A percentile compares a stretch with the other conserved stretches of the same genome.
Evolutionary conservation across 2,329 filamentous ascomycete genomes (phyloP).

Genomic region (Sarocladium brachiariae): DNA sequence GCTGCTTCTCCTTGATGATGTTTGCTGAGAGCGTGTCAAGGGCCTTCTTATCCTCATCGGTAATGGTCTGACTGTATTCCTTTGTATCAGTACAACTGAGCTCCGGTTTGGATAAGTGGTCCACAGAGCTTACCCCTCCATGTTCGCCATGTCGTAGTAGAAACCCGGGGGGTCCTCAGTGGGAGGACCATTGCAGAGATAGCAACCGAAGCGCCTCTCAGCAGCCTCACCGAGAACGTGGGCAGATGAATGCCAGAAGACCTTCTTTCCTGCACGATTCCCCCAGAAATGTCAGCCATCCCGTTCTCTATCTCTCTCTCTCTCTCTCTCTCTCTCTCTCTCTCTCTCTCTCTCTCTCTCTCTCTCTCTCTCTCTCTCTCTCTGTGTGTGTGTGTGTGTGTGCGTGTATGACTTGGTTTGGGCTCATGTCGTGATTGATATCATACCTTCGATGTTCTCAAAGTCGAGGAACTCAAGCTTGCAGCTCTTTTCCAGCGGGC

Average conservation of each 20-base stretch:
- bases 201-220: constrained; percentile 84
- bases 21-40: constrained; percentile 73
- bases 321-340: too few species aligned
- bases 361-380: too few species aligned
- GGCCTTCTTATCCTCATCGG: constrained; percentile 78
- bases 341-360: too few species aligned
- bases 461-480: constrained; percentile 81
- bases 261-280: constrained; percentile 68
- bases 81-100: constrained; percentile 34
- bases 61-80: constrained; percentile 53
- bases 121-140: constrained; percentile 32
- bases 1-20: constrained; percentile 95
- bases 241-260: constrained; percentile 97
- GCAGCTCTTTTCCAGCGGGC: constrained; percentile 83
- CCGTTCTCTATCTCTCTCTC: too few species aligned
- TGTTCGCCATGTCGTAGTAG: constrained; percentile 89
- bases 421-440: too few species aligned
- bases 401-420: too few species aligned
- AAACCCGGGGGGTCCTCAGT: constrained; percentile 72
- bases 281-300: too few species aligned
- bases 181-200: constrained; percentile 88
- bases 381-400: too few species aligned
- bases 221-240: constrained; percentile 94
- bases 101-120: not conserved
- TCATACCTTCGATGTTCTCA: constrained; percentile 39